These are phyloP conservation scores for Trichoderma atrobrunneum DNA, from an alignment of 2,329 filamentous ascomycete species.

Conservation along the genomic window DNA sequence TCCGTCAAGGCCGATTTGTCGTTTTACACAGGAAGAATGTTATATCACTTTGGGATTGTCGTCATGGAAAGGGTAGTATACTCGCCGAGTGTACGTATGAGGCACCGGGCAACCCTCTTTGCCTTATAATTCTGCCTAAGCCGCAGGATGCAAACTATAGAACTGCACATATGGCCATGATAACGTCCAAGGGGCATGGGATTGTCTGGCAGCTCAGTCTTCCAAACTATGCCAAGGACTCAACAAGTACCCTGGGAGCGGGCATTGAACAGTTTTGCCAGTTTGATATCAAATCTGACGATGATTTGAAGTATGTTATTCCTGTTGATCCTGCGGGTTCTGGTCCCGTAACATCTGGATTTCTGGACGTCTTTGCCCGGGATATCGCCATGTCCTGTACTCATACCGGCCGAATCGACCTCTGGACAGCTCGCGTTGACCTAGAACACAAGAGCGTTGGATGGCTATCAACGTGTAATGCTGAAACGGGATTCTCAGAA, in stretches of 20 bases:
- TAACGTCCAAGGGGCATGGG: constrained; percentile 74
- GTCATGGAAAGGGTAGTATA: constrained; percentile 54
- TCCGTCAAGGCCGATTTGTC: constrained; percentile 74
- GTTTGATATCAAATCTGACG: constrained; percentile 62
- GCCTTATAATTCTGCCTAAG: constrained; percentile 70
- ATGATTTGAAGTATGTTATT: constrained; percentile 65
- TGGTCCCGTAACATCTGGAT: constrained; percentile 67
- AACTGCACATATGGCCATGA: constrained; percentile 71
- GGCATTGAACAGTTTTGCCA: constrained; percentile 63
- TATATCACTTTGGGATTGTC: constrained; percentile 78
- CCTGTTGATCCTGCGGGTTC: constrained; percentile 85
- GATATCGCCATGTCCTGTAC: constrained; percentile 88
- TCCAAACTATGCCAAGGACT: constrained; percentile 44
- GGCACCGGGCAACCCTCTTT: constrained; percentile 69
- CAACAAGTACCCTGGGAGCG: constrained; percentile 25
- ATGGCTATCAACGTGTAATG: constrained; percentile 78
- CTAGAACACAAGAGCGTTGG: constrained; percentile 59
- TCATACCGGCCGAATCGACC: constrained; percentile 68
- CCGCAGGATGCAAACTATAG: constrained; percentile 55
- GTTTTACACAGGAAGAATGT: constrained; percentile 72
- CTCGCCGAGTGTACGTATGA: constrained; percentile 53
- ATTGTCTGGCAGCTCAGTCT: constrained; percentile 76
- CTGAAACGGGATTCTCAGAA: constrained; percentile 72
- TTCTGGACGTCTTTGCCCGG: constrained; percentile 79
- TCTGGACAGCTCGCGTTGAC: constrained; percentile 80